Evolutionary conservation across 2,329 filamentous ascomycete species (phyloP).

Genomic region (Zasmidium angulare): DNA sequence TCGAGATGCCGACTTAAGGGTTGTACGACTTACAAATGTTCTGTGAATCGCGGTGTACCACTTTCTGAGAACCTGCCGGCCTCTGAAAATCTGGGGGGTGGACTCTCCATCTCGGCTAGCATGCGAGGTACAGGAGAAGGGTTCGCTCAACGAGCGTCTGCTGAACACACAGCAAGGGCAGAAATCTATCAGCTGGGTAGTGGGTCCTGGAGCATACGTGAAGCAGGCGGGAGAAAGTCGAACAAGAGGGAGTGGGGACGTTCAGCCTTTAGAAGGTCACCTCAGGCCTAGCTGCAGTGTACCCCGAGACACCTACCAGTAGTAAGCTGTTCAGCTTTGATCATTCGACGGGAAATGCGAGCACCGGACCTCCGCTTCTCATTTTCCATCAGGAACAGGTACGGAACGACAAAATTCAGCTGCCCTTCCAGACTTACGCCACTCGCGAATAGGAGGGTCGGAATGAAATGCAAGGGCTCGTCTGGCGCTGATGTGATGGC

Average conservation of each 20-base stretch:
- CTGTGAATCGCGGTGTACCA: slow-evolving; percentile 26
- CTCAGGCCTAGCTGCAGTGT: slow-evolving; percentile 1
- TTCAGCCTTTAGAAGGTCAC: slow-evolving; percentile 1
- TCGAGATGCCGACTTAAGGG: too few species aligned
- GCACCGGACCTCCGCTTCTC: not conserved
- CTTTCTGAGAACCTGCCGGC: slow-evolving; percentile 4
- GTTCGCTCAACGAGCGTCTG: not conserved
- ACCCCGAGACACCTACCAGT: not conserved
- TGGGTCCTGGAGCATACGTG: not conserved
- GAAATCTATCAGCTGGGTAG: not conserved
- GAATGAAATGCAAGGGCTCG: not conserved
- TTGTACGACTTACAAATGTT: slow-evolving; percentile 27
- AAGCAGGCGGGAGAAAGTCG: not conserved
- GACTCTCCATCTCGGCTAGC: slow-evolving; percentile 14
- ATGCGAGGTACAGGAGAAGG: not conserved
- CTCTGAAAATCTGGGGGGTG: slow-evolving; percentile 23
- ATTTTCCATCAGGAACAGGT: not conserved
- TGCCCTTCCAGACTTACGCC: slow-evolving; percentile 4
- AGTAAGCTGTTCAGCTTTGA: not conserved
- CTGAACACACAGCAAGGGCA: not conserved
- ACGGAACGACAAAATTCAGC: slow-evolving; percentile 5
- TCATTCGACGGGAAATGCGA: not conserved
- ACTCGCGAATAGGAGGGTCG: slow-evolving; percentile 8
- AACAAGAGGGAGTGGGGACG: slow-evolving; percentile 1
- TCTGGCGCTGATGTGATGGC: slow-evolving; percentile 6